Evolutionary conservation across 352 stramenopile species (phyloP), one percentile per base, ranked within the genome.

Genomic region (Globisporangium sylvaticum): DNA sequence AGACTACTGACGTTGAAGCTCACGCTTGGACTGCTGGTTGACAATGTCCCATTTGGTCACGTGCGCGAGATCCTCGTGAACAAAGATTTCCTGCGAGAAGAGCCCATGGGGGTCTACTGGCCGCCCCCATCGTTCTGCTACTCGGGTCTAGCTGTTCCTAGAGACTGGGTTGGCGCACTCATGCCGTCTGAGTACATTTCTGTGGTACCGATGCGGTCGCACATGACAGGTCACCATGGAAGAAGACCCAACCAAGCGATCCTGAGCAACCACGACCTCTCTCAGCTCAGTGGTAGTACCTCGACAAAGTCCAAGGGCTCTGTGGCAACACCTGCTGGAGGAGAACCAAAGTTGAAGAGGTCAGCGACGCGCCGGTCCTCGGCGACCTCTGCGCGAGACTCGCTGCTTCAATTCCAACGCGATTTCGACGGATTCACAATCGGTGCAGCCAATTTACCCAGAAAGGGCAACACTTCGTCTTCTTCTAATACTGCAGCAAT

Each of bases 1-100:
- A 83, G 80, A 1, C 61, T 90, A 8, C 70, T 95, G 25, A 95
- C 83, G 3, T 67, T 95, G 20, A 95, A 95, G 59, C 62, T 90
- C 37, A 95, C 87, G 1, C 64, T 93, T 1, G 87, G 87, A 0
- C 50, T 95, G 10, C 58, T 93, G 0, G 81, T 91, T 1, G 83
- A 91, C 39, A 70, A 70, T 0, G 80, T 92, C 0, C 77, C 84
- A 7, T 71, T 93, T 9, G 66, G 58, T 1, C 74, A 90, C 62
- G 65, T 92, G 3, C 79, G 84, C 27, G 83, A 91, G 8, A 64
- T 88, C 0, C 37, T 95, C 3, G 71, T 74, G 15, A 68, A 77
- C 5, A 65, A 72, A 24, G 52, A 72, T n/a, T 92, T 90, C 46
- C 68, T 93, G 0, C 66, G 79, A 25, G 84, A 95, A 59, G 77